Conservation (phyloP, 1,284 basidiomycete species). For the Ganoderma lucidum region DNA sequence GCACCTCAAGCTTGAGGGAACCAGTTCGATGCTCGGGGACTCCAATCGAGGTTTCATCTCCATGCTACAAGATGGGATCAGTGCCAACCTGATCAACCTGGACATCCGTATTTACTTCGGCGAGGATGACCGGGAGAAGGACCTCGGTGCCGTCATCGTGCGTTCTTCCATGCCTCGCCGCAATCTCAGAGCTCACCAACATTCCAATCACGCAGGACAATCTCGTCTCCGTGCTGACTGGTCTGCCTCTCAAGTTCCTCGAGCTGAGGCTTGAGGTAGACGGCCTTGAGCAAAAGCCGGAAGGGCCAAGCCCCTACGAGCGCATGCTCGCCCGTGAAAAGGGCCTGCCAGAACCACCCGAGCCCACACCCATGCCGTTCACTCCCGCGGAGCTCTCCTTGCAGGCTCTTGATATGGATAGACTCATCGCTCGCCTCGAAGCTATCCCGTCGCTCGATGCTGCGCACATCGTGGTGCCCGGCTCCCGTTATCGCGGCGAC, state of each 20-base stretch:
- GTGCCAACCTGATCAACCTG: neutral
- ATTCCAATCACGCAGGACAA: neutral
- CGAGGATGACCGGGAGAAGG: neutral
- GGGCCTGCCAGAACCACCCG: neutral
- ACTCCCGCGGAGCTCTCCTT: neutral
- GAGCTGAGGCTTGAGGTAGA: neutral
- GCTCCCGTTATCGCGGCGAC: neutral
- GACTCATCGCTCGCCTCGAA: neutral
- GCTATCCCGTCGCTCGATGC: neutral
- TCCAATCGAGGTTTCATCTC: neutral
- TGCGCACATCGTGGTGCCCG: neutral
- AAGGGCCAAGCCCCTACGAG: too few species aligned
- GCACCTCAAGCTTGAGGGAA: neutral
- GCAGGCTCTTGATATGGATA: neutral
- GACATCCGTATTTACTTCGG: neutral
- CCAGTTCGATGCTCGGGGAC: neutral
- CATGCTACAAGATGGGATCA: neutral
- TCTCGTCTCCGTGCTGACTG: neutral
- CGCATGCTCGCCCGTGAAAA: too few species aligned
- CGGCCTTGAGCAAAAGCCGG: neutral
- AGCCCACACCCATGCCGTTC: neutral
- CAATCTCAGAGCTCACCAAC: neutral
- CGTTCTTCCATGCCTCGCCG: neutral
- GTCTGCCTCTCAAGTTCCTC: neutral
- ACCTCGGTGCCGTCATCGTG: neutral